These are phyloP conservation scores for Nemophila menziesii DNA, from an alignment of 257 asterid genomes.

Conservation along the genomic window DNA sequence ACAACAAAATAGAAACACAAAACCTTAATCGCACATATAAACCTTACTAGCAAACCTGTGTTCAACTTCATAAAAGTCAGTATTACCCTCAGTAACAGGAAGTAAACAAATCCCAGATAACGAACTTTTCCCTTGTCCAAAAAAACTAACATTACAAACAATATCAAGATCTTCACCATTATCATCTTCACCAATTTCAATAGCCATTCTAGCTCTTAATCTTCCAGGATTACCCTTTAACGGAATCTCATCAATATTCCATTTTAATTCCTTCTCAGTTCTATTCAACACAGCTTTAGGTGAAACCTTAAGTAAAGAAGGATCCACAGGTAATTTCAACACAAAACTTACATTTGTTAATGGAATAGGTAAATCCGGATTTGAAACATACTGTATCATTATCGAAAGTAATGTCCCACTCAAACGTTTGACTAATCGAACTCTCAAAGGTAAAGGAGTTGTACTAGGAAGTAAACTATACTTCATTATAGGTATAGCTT, in stretches of 20 bases:
- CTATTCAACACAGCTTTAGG: conserved; percentile 92
- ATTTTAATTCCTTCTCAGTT: conserved; percentile 74
- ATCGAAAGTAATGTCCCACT: conserved; percentile 81
- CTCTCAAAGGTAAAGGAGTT: conserved; percentile 84
- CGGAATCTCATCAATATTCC: conserved; percentile 88
- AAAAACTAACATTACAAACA: conserved; percentile 57
- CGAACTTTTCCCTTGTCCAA: conserved; percentile 50
- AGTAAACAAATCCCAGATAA: conserved; percentile 75
- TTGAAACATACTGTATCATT: conserved; percentile 79
- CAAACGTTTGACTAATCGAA: conserved; percentile 76
- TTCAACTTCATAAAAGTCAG: conserved; percentile 71
- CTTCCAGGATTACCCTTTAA: conserved; percentile 69
- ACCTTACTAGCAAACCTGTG: conserved; percentile 77
- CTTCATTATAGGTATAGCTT: conserved; percentile 66
- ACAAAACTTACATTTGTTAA: conserved; percentile 63
- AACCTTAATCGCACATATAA: conserved; percentile 53
- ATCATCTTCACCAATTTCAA: conserved; percentile 68
- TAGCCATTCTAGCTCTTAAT: conserved; percentile 79
- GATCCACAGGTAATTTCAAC: conserved; percentile 81
- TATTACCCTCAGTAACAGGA: conserved; percentile 80
- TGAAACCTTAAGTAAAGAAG: conserved; percentile 64
- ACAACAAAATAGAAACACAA: neutral
- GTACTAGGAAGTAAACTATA: conserved; percentile 60
- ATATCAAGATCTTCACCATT: conserved; percentile 69
- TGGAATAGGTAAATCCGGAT: conserved; percentile 65